Evolutionary conservation across 352 stramenopile species (phyloP), one percentile per base, ranked within the genome.

Genomic region (Phytopythium boreale): DNA sequence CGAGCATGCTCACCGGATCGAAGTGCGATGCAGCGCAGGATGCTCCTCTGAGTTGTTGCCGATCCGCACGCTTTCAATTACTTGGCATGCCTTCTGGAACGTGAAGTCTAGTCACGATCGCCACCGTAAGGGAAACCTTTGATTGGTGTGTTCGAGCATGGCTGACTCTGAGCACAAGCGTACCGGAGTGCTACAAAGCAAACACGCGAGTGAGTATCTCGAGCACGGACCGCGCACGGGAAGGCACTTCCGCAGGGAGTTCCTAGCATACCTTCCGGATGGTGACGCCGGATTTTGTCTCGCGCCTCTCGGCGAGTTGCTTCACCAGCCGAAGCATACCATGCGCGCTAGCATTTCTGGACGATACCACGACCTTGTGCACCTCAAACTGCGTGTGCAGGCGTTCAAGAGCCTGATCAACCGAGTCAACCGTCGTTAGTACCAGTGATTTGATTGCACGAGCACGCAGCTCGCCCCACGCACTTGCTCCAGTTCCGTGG

Each of bases 321-420:
- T 93, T 93, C 24, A 90, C 39, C n/a, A 90, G 70, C 24, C 82
- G 79, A 50, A 93, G 62, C 53, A 93, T 77, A 17, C 79, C 84
- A 34, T 87, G 77, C 3, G 74, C 62, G 34, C 73, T 89, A 26
- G 78, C 81, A 56, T 93, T 93, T 34, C 84, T 71, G 22, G 81
- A 82, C 6, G 84, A 93, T 27, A 93, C 20, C 12, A 93, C 41
- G 24, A 90, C 69, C 50, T 83, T 76, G 61, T 89, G 82, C 4
- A 89, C 75, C 59, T 83, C 77, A 61, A 93, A 92, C 59, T 93
- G 84, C 8, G 75, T 91, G 49, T 86, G 75, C 11, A 93, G 44
- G 7, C 76, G 74, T 41, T 89, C 81, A n/a, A 93, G 59, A 1
- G 74, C 67, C 80, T 92, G 34, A 9, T 36, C 37, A 56, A 36